Base-by-base conservation (phyloP, 2,329 filamentous ascomycete species). In the Apiospora aurea region DNA sequence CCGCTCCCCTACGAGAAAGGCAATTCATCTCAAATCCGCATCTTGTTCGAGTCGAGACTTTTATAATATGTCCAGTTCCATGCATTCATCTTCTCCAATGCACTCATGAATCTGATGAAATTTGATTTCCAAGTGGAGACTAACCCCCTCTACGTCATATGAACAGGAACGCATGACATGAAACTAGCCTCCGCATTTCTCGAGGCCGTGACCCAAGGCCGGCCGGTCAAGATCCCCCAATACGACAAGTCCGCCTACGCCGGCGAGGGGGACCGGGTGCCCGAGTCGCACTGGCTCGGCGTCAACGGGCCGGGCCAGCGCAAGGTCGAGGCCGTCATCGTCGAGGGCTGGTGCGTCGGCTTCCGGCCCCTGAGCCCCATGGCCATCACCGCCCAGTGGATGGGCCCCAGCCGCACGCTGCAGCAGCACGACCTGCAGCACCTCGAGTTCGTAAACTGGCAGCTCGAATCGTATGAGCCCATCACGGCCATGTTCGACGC, bases 341-440 rank as follows among this genome's bases (percentile, higher is more conserved):
- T 97, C 74, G 95, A 98, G 81, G 95, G 95, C 24, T 97, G 95
- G 95, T 96, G 93, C 80, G 90, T 97, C 16, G 95, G 94, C 2
- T 97, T 97, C 83, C 90, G 91, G 7, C 82, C 92, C 0, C 81
- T 95, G 16, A 77, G 83, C 43, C 81, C 86, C 0, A 79, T 83
- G n/a, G 85, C 87, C 6, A 80, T 89, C 4, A 85, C 86, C 41
- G 80, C 90, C 4, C 86, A 86, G 76, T 84, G 85, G 78, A 88
- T 86, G 80, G 82, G 84, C 70, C 82, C 82, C 75, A 87, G 80
- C 81, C 89, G 80, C 79, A 89, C 80, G 46, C 85, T 87, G 64
- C 83, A 80, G 76, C 81, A 74, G 72, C 86, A 90, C 78, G 78
- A 78, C 18, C 82, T 88, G 57, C 41, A 70, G 38, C 16, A 70